Percentiles rank a stretch among this genome's conserved stretches.
Conservation (phyloP, 2,329 filamentous ascomycete species). For the Colletotrichum somersetense region DNA sequence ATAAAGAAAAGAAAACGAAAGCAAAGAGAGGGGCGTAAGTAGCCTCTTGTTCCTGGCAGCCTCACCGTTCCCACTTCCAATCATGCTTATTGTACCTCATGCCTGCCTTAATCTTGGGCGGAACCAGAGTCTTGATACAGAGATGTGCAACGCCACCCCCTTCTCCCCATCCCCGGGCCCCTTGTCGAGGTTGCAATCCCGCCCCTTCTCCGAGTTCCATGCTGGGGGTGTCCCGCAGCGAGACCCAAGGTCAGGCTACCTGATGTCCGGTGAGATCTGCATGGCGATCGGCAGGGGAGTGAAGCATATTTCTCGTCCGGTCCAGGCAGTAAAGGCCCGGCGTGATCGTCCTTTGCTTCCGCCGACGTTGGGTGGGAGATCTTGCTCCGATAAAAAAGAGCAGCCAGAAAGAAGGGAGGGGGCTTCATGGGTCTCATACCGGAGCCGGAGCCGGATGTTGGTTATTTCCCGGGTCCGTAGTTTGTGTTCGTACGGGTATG, state of each 20-base stretch:
- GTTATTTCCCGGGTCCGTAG: not conserved
- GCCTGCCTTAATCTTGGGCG: not conserved
- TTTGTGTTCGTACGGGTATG: not conserved
- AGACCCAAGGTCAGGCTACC: slow-evolving; percentile 30
- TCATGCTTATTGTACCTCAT: not conserved
- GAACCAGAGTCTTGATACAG: not conserved
- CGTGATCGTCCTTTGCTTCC: slow-evolving; percentile 9
- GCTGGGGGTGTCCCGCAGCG: slow-evolving; percentile 25
- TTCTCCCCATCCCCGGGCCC: not conserved
- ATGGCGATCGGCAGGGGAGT: slow-evolving; percentile 29
- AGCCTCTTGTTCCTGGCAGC: not conserved
- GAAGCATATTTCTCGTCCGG: slow-evolving; percentile 20
- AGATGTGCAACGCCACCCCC: not conserved
- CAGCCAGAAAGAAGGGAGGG: no score
- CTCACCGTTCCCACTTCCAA: no score
- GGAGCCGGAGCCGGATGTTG: slow-evolving; percentile 1
- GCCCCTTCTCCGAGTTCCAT: slow-evolving; percentile 19
- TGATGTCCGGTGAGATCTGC: slow-evolving; percentile 38
- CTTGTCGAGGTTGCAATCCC: not conserved
- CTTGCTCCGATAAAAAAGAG: not conserved
- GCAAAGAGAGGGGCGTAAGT: not conserved
- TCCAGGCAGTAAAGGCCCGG: slow-evolving; percentile 14
- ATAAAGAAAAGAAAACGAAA: not conserved
- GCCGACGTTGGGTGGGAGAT: slow-evolving; percentile 24
- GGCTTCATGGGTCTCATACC: not conserved